These are phyloP conservation scores for Larix kaempferi DNA, from an alignment of 75 land plant genomes.

Conservation along the genomic window DNA sequence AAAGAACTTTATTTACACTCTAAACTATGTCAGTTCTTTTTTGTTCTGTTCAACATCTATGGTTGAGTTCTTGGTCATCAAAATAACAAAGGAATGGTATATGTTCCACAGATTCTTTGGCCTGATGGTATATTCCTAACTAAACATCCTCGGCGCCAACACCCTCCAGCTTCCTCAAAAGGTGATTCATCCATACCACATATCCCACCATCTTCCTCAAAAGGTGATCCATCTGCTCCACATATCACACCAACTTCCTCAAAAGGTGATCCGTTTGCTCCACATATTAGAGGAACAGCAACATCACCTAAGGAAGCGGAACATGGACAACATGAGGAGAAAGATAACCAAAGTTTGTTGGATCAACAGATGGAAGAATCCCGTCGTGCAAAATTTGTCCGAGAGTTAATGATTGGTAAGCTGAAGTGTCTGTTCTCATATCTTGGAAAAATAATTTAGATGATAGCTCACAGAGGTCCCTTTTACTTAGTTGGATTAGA, in stretches of 20 bases:
- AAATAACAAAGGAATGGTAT: too few relatives aligned
- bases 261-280: constrained; percentile 5
- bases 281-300: constrained; percentile 6
- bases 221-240: constrained; percentile 6
- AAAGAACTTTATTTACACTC: too few relatives aligned
- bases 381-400: constrained; percentile 78
- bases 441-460: neutral
- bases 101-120: constrained; percentile 71
- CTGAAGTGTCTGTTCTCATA: neutral
- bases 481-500: neutral
- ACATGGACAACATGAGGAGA: neutral
- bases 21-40: too few relatives aligned
- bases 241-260: constrained; percentile 7
- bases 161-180: constrained; percentile 10
- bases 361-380: constrained; percentile 69
- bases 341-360: constrained; percentile 18
- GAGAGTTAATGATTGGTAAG: constrained; percentile 80
- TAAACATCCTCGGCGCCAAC: constrained; percentile 70
- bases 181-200: constrained; percentile 6
- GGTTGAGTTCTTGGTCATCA: too few relatives aligned
- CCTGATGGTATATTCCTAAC: constrained; percentile 97
- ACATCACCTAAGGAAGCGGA: constrained; percentile 28
- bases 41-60: too few relatives aligned
- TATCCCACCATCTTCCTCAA: constrained; percentile 8
- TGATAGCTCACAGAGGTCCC: neutral